Conservation (phyloP, 1,139 yeast species). For the Yamadazyma dushanensis region DNA sequence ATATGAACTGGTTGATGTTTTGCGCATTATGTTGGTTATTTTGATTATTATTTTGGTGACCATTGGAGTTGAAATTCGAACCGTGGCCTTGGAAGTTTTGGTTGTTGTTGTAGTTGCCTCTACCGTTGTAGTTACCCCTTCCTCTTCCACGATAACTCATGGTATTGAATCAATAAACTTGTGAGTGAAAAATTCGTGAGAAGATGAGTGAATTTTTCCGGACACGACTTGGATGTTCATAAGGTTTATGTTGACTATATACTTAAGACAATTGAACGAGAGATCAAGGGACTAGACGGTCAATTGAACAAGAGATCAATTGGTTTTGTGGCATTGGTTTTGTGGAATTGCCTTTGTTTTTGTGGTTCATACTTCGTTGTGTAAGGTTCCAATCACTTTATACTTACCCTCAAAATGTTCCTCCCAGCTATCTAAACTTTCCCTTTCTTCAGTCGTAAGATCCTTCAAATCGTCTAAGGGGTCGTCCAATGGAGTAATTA, state of each 20-base stretch:
- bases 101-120: constrained; percentile 2
- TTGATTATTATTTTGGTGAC: constrained; percentile 17
- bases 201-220: not conserved
- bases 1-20: constrained; percentile 31
- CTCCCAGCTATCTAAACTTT: constrained; percentile 82
- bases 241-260: too few species aligned
- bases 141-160: constrained; percentile 47
- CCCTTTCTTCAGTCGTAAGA: constrained; percentile 59
- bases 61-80: constrained; percentile 1
- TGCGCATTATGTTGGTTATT: constrained; percentile 20
- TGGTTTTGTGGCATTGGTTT: too few species aligned
- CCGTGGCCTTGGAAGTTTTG: constrained; percentile 6
- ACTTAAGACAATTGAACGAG: too few species aligned
- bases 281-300: too few species aligned
- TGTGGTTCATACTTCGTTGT: too few species aligned
- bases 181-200: not conserved
- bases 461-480: constrained; percentile 74
- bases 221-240: not conserved
- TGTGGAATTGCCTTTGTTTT: too few species aligned
- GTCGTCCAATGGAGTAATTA: constrained; percentile 57
- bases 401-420: constrained; percentile 80
- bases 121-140: constrained; percentile 28
- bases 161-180: not conserved
- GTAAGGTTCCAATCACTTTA: constrained; percentile 55
- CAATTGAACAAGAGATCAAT: constrained; percentile 1